Base-by-base conservation (phyloP, 2,329 filamentous ascomycete species). In the Cladophialophora immunda region DNA sequence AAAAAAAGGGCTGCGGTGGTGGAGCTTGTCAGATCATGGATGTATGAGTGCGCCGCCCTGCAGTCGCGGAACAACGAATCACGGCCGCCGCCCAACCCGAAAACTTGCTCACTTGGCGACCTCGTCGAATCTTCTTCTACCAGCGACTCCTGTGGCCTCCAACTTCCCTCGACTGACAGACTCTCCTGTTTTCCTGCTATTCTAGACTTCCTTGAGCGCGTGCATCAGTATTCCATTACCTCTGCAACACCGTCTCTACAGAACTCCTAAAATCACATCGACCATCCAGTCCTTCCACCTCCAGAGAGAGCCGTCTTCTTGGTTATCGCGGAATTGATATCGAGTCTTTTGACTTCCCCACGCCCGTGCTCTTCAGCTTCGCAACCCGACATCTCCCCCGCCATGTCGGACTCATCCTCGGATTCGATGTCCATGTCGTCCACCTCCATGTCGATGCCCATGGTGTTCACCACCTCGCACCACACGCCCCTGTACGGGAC, bases 401-500 rank as follows among this genome's bases (percentile, higher is more conserved):
- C 27, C 38, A 67, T 70, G 68, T 38, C 47, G 58, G 36, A 5
- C 36, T 59, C 57, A 34, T 45, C 56, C 19, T 45, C 34, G 1
- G 22, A 36, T 27, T 50, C 58, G n/a, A 19, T 11, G 22, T 45
- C 56, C 22, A 58, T 57, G 56, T 58, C 38, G 30, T 45, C 47
- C 30, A 9, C 19, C 53, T 58, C 58, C 19, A 45, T 41, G 32
- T 65, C 65, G 11, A 55, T 80, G 79, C 47, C 72, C 32, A 79
- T 80, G 79, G 72, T 78, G 56, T 82, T 82, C 70, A 89, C 89
- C 72, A 87, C 84, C 70, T 80, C 82, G 64, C 86, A 87, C 55
- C 79, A 76, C 63, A 92, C 89, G 0, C 83, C 89, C 2, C 83
- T 93, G 54, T 92, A 85, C 81, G 89, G 92, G 17, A 77, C 80